Conservation (phyloP, 805 yeast genomes). For the Lipomyces lipofer region DNA sequence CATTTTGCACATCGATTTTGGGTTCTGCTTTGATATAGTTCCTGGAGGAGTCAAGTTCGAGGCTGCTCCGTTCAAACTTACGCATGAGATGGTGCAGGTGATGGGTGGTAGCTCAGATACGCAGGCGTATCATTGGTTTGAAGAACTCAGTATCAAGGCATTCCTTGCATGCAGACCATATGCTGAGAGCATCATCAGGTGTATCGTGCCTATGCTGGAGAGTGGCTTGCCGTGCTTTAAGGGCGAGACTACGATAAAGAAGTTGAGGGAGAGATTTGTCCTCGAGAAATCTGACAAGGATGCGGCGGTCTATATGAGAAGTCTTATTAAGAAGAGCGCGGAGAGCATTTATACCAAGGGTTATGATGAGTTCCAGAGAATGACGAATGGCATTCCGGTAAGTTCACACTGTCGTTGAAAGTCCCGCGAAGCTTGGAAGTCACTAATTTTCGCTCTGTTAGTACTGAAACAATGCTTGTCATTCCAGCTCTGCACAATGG, state of each 20-base stretch:
- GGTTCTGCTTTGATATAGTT: slow-evolving; percentile 96
- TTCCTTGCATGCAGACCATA: slow-evolving; percentile 85
- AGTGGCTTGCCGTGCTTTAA: slow-evolving; percentile 54
- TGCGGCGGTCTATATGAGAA: slow-evolving; percentile 75
- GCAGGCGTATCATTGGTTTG: slow-evolving; percentile 89
- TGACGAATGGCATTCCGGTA: slow-evolving; percentile 91
- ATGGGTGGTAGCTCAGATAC: slow-evolving; percentile 89
- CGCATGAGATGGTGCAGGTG: slow-evolving; percentile 93
- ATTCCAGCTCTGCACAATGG: too few relatives aligned
- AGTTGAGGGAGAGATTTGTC: slow-evolving; percentile 74
- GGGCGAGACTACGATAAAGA: slow-evolving; percentile 65
- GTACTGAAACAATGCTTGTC: too few relatives aligned
- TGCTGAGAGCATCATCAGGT: slow-evolving; percentile 77
- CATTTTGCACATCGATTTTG: slow-evolving; percentile 93
- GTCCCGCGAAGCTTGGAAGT: too few relatives aligned
- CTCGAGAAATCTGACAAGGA: slow-evolving; percentile 79
- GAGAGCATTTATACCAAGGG: slow-evolving; percentile 91
- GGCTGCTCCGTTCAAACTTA: slow-evolving; percentile 95
- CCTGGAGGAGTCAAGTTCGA: slow-evolving; percentile 99
- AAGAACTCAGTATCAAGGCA: slow-evolving; percentile 91
- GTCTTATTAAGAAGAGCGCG: slow-evolving; percentile 73
- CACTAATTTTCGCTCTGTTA: too few relatives aligned
- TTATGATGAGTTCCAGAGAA: slow-evolving; percentile 93
- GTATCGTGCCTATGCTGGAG: slow-evolving; percentile 90
- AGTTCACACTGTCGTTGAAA: too few relatives aligned